Evolutionary conservation across 2,329 filamentous ascomycete species (phyloP).

Genomic region (Ustulina deusta): DNA sequence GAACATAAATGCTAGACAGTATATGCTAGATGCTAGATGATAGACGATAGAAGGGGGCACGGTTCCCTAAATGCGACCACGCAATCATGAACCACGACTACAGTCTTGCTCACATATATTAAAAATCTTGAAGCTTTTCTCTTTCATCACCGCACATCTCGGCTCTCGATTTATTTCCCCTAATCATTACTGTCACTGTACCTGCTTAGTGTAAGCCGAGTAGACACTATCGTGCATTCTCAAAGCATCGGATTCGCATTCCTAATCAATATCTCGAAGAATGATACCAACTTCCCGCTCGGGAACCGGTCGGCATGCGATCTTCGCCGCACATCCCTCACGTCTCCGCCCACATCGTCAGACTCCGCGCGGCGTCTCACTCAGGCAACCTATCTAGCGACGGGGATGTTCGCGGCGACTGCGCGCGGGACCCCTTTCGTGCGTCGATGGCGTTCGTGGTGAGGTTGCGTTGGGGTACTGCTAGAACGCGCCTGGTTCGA

Average conservation of each 20-base stretch:
- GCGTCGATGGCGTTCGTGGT: neutral
- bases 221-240: neutral
- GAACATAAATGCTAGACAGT: slow-evolving; percentile 20
- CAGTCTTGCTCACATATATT: neutral
- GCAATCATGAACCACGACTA: neutral
- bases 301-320: neutral
- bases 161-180: neutral
- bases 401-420: slow-evolving; percentile 21
- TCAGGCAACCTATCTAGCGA: slow-evolving; percentile 22
- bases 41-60: slow-evolving; percentile 14
- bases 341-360: slow-evolving; percentile 14
- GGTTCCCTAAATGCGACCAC: neutral
- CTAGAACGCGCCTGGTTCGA: slow-evolving; percentile 24
- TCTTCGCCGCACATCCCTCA: slow-evolving; percentile 2
- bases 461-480: slow-evolving; percentile 15
- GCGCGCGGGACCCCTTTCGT: slow-evolving; percentile 1
- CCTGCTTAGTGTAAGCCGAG: neutral
- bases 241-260: slow-evolving; percentile 15
- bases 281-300: slow-evolving; percentile 22
- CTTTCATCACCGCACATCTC: neutral
- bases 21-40: slow-evolving; percentile 17
- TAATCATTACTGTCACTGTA: neutral
- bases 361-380: slow-evolving; percentile 7
- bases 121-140: neutral
- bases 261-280: slow-evolving; percentile 24